phyloP scores from a whole-genome alignment of 768 basidiomycete genomes.

The Suillus clintonianus region DNA sequence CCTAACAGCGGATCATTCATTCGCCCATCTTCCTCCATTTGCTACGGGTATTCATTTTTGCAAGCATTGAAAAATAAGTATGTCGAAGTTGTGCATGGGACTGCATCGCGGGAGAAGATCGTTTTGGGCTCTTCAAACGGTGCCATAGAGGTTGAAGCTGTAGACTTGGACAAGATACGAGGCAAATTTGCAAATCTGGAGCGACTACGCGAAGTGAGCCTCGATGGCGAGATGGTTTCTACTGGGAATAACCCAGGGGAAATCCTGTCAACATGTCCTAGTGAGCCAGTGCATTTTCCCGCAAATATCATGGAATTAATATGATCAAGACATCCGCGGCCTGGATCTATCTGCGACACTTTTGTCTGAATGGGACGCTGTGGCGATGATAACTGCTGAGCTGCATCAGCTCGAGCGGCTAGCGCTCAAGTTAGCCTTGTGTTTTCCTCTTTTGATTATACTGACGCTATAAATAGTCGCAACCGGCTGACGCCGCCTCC shows the following conservation, averaged over 20 bases:
- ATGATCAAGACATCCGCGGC: conserved; percentile 62
- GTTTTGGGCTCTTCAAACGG: conserved; percentile 81
- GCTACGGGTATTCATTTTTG: conserved; percentile 71
- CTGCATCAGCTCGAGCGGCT: conserved; percentile 66
- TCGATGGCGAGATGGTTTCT: conserved; percentile 70
- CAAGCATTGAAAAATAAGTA: conserved; percentile 79
- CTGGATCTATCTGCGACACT: conserved; percentile 82
- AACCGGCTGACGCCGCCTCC: conserved; percentile 58
- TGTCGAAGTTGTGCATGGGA: conserved; percentile 59
- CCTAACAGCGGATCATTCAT: conserved; percentile 78
- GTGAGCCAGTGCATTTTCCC: conserved; percentile 45
- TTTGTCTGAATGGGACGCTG: conserved; percentile 66
- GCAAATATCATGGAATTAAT: conserved; percentile 14
- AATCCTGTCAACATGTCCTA: conserved; percentile 62
- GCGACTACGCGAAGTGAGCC: conserved; percentile 74
- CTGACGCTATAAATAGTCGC: conserved; percentile 46
- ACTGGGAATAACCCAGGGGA: conserved; percentile 49
- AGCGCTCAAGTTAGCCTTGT: conserved; percentile 70
- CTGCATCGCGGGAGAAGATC: conserved; percentile 57
- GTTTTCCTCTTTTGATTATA: conserved; percentile 9
- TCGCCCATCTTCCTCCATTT: conserved; percentile 58
- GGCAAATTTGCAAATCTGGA: conserved; percentile 65
- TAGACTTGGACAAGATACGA: conserved; percentile 78
- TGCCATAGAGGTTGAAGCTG: conserved; percentile 84
- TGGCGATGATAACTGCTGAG: conserved; percentile 63